A percentile compares a stretch with the other conserved stretches of the same genome.
phyloP scores from a whole-genome alignment of 2,329 filamentous ascomycete genomes.

The Grosmannia serpens region DNA sequence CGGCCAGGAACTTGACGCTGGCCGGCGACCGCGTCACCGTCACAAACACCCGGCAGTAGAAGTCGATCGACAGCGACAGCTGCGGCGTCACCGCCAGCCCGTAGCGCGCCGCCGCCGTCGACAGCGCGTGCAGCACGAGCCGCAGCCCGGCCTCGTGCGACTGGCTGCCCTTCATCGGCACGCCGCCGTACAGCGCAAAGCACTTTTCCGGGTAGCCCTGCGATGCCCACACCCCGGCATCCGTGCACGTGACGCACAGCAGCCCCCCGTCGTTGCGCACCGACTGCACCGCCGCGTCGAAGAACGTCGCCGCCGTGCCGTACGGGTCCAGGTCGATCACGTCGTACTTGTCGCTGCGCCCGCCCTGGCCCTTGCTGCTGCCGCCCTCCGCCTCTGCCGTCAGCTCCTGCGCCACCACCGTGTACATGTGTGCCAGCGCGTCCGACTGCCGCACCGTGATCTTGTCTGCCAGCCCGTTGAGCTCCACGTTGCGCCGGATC shows the following conservation, averaged over 20 bases:
- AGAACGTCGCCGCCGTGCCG: conserved; percentile 81
- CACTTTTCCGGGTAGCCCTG: conserved; percentile 91
- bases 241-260: conserved; percentile 91
- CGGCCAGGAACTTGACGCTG: conserved; percentile 80
- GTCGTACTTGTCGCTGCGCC: conserved; percentile 53
- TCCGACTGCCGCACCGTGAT: conserved; percentile 69
- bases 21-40: conserved; percentile 67
- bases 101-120: conserved; percentile 70
- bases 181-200: conserved; percentile 84
- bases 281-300: conserved; percentile 81
- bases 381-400: conserved; percentile 18
- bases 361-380: conserved; percentile 17
- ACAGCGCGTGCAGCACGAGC: conserved; percentile 72
- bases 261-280: conserved; percentile 76
- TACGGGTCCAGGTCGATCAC: conserved; percentile 97
- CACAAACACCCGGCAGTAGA: conserved; percentile 85
- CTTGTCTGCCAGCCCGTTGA: conserved; percentile 64
- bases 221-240: conserved; percentile 89
- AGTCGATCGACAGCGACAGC: conserved; percentile 89
- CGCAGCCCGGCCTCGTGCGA: conserved; percentile 86
- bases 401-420: conserved; percentile 44
- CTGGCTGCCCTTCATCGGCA: conserved; percentile 72
- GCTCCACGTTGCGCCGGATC: conserved; percentile 72
- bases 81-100: conserved; percentile 83
- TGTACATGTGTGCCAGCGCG: conserved; percentile 87